Evolutionary conservation across 1,139 yeast genomes (phyloP).

Genomic region (Hyphopichia pseudoburtonii): DNA sequence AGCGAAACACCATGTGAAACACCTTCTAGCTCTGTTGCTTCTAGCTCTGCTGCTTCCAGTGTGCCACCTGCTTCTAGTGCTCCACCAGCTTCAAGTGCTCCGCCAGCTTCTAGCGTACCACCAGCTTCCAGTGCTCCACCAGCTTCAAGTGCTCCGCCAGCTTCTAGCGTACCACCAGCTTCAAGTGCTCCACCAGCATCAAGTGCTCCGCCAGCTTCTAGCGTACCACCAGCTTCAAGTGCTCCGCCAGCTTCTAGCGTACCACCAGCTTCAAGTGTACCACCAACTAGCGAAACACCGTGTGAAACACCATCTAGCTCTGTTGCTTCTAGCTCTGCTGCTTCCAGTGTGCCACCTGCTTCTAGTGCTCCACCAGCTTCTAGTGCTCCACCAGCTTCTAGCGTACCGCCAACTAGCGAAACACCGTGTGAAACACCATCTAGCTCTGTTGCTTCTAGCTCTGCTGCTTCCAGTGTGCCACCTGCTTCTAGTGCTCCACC

Average conservation of each 20-base stretch:
- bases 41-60: no score
- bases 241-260: not conserved
- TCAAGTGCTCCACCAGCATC: not conserved
- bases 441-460: not conserved
- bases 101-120: not conserved
- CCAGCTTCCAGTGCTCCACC: not conserved
- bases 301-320: not conserved
- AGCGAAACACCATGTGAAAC: constrained; percentile 7
- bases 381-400: not conserved
- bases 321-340: not conserved
- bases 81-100: constrained; percentile 11
- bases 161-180: not conserved
- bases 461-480: not conserved
- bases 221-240: not conserved
- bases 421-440: not conserved
- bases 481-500: not conserved
- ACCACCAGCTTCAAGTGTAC: not conserved
- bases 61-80: constrained; percentile 15
- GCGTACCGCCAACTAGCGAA: no score
- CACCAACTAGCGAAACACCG: no score
- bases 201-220: not conserved
- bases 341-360: not conserved
- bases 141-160: not conserved
- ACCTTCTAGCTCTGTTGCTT: no score
- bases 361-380: not conserved